These are phyloP conservation scores for Penicillium sp. DNA, from an alignment of 2,329 filamentous ascomycete species.

Conservation along the genomic window DNA sequence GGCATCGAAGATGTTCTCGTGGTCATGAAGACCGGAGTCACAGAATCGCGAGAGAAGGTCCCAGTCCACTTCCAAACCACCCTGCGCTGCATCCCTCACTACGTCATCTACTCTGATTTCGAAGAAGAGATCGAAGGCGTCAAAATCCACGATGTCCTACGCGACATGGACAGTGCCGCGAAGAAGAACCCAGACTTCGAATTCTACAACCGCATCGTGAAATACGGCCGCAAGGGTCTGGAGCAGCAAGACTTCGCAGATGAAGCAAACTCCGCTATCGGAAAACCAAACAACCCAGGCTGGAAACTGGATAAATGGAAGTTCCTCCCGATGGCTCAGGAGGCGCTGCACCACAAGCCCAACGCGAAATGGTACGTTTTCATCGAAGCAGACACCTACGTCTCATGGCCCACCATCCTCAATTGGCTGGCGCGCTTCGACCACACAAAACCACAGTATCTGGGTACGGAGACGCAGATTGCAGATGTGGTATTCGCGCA, in stretches of 20 bases:
- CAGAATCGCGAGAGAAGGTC: conserved; percentile 57
- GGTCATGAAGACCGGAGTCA: conserved; percentile 60
- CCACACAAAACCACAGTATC: conserved; percentile 50
- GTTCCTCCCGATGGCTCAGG: conserved; percentile 57
- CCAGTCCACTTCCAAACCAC: conserved; percentile 57
- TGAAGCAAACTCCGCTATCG: conserved; percentile 40
- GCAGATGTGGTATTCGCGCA: conserved; percentile 54
- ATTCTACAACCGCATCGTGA: conserved; percentile 52
- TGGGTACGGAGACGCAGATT: conserved; percentile 57
- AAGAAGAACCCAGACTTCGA: conserved; percentile 49
- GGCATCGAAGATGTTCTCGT: conserved; percentile 57
- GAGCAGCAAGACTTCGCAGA: conserved; percentile 38
- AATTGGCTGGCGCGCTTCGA: conserved; percentile 56
- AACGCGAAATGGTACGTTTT: conserved; percentile 61
- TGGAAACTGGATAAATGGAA: conserved; percentile 62
- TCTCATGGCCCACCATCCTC: conserved; percentile 56
- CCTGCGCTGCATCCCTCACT: conserved; percentile 57
- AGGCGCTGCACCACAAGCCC: conserved; percentile 46
- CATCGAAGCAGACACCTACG: conserved; percentile 60
- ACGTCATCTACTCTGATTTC: conserved; percentile 61
- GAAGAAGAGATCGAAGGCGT: conserved; percentile 54
- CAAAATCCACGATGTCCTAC: conserved; percentile 53
- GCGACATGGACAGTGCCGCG: conserved; percentile 44
- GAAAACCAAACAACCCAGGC: conserved; percentile 50
- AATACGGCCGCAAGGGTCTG: conserved; percentile 47